A percentile compares a stretch with the other conserved stretches of the same genome.
Evolutionary conservation across 2,329 filamentous ascomycete species (phyloP).

Genomic region (Neocucurbitaria cava): DNA sequence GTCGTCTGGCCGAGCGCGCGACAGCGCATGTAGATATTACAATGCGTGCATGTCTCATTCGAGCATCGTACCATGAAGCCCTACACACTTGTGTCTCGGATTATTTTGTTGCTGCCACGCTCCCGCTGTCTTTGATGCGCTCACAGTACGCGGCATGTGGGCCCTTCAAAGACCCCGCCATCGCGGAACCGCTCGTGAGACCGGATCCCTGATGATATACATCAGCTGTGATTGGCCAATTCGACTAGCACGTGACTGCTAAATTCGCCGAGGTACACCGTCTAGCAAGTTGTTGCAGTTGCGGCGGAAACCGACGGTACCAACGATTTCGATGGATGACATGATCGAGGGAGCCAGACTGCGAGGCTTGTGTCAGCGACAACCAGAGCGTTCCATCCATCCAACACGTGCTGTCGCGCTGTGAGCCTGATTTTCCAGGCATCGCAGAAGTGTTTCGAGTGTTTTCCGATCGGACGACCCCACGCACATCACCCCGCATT

Average conservation of each 20-base stretch:
- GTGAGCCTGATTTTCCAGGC: not conserved
- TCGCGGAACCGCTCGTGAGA: conserved; percentile 20
- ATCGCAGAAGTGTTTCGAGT: not conserved
- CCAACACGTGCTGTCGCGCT: not conserved
- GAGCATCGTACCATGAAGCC: not conserved
- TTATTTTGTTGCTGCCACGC: not conserved
- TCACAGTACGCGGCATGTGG: conserved; percentile 11
- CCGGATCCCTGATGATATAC: conserved; percentile 3
- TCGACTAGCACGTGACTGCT: conserved; percentile 17
- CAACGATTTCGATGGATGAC: not conserved
- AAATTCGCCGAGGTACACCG: conserved; percentile 8
- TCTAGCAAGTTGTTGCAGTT: conserved; percentile 7
- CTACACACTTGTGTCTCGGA: not conserved
- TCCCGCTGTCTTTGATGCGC: not conserved
- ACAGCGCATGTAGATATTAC: not conserved
- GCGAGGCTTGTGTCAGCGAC: conserved; percentile 1
- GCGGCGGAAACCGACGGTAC: conserved; percentile 5
- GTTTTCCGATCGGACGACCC: not conserved
- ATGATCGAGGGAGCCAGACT: conserved; percentile 1
- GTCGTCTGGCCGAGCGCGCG: not conserved
- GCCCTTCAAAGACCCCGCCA: conserved; percentile 16
- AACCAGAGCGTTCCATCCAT: not conserved
- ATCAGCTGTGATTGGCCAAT: conserved; percentile 14
- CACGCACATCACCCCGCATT: conserved; percentile 7
- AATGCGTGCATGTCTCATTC: not conserved